Percentiles rank a stretch among this genome's conserved stretches.
phyloP scores from a whole-genome alignment of 805 yeast species.

The Ogataea sp. region DNA sequence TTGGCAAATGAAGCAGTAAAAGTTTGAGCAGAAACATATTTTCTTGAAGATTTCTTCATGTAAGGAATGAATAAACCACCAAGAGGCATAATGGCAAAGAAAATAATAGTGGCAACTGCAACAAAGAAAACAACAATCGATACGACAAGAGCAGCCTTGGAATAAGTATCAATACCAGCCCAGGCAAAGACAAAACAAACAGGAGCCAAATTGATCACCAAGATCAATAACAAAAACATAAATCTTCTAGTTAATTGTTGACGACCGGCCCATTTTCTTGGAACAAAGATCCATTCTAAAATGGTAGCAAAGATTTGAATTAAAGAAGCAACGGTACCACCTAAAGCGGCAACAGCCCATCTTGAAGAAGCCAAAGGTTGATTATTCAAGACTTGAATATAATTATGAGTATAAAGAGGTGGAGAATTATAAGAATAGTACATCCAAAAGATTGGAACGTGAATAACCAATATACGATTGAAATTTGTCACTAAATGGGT shows the following conservation, averaged over 20 bases:
- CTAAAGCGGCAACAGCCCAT: conserved; percentile 91
- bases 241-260: conserved; percentile 90
- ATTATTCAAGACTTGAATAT: conserved; percentile 73
- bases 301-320: conserved; percentile 84
- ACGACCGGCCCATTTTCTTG: conserved; percentile 99
- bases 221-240: conserved; percentile 58
- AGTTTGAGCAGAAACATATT: conserved; percentile 87
- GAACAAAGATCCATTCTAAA: conserved; percentile 93
- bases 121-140: conserved; percentile 85
- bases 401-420: conserved; percentile 79
- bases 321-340: conserved; percentile 78
- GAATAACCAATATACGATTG: conserved; percentile 97
- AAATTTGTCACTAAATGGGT: conserved; percentile 90
- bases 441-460: conserved; percentile 87
- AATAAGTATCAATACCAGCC: conserved; percentile 57
- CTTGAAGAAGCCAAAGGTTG: conserved; percentile 83
- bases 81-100: conserved; percentile 91
- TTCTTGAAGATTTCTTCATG: conserved; percentile 78
- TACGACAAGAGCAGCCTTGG: conserved; percentile 68
- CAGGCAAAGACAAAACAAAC: conserved; percentile 78
- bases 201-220: conserved; percentile 74
- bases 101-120: conserved; percentile 74
- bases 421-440: conserved; percentile 91
- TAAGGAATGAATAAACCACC: conserved; percentile 95
- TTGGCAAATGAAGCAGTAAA: conserved; percentile 88